Base-by-base conservation (phyloP, 2,329 filamentous ascomycete species). In the Shiraia sp. region DNA sequence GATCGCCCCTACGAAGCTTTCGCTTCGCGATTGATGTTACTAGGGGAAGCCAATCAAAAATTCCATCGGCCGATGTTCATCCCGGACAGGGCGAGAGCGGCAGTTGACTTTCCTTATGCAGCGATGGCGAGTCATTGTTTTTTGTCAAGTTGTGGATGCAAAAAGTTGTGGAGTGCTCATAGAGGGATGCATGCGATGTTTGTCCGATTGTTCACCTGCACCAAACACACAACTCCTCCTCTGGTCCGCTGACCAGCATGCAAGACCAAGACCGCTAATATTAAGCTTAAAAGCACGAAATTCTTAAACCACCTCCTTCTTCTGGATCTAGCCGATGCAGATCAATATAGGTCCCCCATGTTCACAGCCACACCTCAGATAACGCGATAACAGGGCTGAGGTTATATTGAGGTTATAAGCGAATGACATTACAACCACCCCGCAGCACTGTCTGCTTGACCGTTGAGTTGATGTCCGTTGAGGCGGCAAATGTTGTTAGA, bases 251-350 rank as follows among this genome's bases (percentile, higher is more conserved):
- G 49, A 57, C 51, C 47, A 42, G 36, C 36, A 38, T 32, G 17
- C 12, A 22, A 31, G 29, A 44, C 45, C 45, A 51, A 51, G 45
- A 29, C 40, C 46, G 45, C 53, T 65, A 60, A 61, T 55, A 42
- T 59, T 62, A 62, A 65, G 62, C 62, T 65, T 65, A 60, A 61
- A 61, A 59, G 57, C 55, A 60, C 55, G 51, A 57, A 55, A 42
- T 44, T 35, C 23, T 36, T 19, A 50, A 55, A 53, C 36, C 54
- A 65, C 61, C 63, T 66, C 59, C 65, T 63, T 47, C 27, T 49
- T 64, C 58, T 17, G 44, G 58, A 51, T 30, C 36, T 53, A 53
- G 40, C 30, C 31, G 38, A 47, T 50, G 59, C 54, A 55, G 49
- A 59, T 59, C 59, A 63, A 62, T 62, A 51, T 57, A 59, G 40